Base-by-base conservation (phyloP, 306 rosid genomes). In the Lotus japonicus region DNA sequence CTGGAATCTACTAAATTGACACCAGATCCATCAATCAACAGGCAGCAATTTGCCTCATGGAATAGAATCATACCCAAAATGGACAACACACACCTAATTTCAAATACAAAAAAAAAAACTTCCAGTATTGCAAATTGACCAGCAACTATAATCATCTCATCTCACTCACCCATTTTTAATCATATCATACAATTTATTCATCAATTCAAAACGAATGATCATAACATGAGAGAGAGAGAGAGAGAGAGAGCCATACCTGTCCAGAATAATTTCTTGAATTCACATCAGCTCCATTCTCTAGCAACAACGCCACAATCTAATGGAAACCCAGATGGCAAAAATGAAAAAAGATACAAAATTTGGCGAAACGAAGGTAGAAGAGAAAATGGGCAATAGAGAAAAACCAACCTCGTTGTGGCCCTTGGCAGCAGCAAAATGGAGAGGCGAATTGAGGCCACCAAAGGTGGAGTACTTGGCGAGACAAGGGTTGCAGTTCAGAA, bases 211-310 rank as follows among this genome's bases (percentile, higher is more conserved):
- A 50, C 18, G 11, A 26, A 48, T 16, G 59, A 14, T 15, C 28
- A 15, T 11, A 72, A 58, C 65, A 44, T 21, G 9, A 5, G 48
- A 70, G 64, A 41, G 58, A 7, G 15, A 3, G 51, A 9, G 6
- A 14, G 23, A 31, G 2, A 2, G 15, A 44, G 72, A 81, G 42
- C 58, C 71, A 28, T 74, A 94, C 99, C 97, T 94, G 99, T 0
- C 99, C 97, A 70, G 97, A 94, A 66, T 94, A 94, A 82, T 94
- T 94, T 78, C 97, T 90, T 49, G 97, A 88, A 82, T 94, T 94
- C 11, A 80, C 95, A 78, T 94, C 99, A 66, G 99, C 99, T 60
- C 97, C 99, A 78, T 84, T 94, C 65, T 94, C 90, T 57, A 94
- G 97, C 86, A 94, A 79, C 92, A 94, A 84, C 26, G 87, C 76